These are phyloP conservation scores for Boletellus ananiceps DNA, from an alignment of 768 basidiomycete genomes.

Conservation along the genomic window DNA sequence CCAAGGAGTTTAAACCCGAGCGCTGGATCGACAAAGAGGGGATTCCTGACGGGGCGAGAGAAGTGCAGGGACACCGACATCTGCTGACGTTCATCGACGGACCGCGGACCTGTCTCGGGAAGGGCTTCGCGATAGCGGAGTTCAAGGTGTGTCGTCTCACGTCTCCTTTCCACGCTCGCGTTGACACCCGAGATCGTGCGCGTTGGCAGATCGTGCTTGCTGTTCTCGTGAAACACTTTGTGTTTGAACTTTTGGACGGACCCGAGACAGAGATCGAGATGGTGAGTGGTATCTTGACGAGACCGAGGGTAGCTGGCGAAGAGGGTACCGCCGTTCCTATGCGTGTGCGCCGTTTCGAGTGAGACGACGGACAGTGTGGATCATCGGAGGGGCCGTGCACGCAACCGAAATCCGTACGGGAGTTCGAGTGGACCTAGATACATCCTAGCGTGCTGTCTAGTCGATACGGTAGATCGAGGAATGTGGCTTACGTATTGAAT, in stretches of 20 bases:
- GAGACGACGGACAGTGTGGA: neutral
- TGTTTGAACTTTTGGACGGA: conserved; percentile 22
- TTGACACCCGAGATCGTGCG: neutral
- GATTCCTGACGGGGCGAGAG: conserved; percentile 28
- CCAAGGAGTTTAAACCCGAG: conserved; percentile 54
- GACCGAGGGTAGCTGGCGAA: conserved; percentile 23
- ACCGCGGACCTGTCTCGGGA: conserved; percentile 47
- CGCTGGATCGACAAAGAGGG: conserved; percentile 49
- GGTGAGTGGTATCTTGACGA: conserved; percentile 15
- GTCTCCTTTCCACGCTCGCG: neutral
- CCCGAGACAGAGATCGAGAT: conserved; percentile 8
- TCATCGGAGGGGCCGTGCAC: too few relatives aligned
- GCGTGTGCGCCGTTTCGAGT: conserved; percentile 25
- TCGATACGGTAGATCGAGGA: too few relatives aligned
- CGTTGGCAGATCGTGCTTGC: conserved; percentile 37
- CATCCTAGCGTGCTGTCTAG: too few relatives aligned
- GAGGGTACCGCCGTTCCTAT: conserved; percentile 30
- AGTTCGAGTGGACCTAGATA: too few relatives aligned
- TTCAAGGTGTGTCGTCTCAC: conserved; percentile 24
- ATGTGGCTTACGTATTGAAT: too few relatives aligned
- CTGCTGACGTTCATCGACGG: conserved; percentile 51
- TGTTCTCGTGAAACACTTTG: conserved; percentile 35
- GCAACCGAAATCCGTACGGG: too few relatives aligned
- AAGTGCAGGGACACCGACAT: conserved; percentile 47
- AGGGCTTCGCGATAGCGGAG: conserved; percentile 40